Base-by-base conservation (phyloP, 305 asterid species). In the Fraxinus floribunda region DNA sequence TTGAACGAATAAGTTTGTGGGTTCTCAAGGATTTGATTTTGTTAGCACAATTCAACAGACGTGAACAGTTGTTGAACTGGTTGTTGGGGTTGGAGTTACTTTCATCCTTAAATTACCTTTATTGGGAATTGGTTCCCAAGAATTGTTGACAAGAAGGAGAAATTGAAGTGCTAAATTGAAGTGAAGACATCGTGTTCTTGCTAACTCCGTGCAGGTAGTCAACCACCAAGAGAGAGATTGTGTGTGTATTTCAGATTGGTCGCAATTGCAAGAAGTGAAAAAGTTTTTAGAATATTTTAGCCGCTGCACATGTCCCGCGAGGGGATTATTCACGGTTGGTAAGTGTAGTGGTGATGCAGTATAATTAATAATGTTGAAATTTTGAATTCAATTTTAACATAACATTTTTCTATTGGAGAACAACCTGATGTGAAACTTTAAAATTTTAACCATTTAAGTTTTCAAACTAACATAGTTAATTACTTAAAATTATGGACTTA, bases 151-250 rank as follows among this genome's bases (percentile, higher is more conserved):
- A 22, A 36, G 83, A 15, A 70, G 82, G 73, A 79, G 86, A 78
- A 74, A 71, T 60, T 24, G 82, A 78, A 62, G 73, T 22, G 83
- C 68, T 49, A 46, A 89, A 71, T 76, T 89, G 93, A 84, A 86
- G 87, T 60, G 84, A 39, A 68, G 90, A 80, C 95, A 92, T 91
- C 73, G 32, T 22, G 24, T 79, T 83, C 70, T 57, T 71, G 39
- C 46, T n/a, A 46, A 16, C 22, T 29, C 75, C 41, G 68, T 5
- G 55, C 29, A 68, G 75, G 7, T 20, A 49, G 76, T 16, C 75
- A 7, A 75, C 57, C 32, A 49, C 76, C 7, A 20, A 77, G 35
- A 4, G 64, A 68, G 39, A 36, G 38, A 66, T 29, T 4, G 44
- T 18, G 60, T 16, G 64, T 16, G 64, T 52, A 55, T 55, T 55